Base-by-base conservation (phyloP, 805 yeast species). In the Candida piceae region DNA sequence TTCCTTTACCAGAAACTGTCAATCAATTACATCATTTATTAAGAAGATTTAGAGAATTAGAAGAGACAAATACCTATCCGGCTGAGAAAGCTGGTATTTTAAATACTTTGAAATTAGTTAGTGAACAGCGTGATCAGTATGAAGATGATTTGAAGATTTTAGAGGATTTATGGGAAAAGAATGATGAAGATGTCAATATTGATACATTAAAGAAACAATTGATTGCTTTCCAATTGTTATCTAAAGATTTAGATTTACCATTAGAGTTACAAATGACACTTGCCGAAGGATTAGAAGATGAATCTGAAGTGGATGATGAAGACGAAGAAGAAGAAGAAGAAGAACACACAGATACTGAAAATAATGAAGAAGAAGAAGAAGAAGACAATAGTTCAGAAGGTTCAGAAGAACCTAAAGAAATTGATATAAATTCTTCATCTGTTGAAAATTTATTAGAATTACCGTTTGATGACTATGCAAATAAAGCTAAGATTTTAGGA, bases 161-260 rank as follows among this genome's bases (percentile, higher is more conserved):
- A 11, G 63, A 66, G 31, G 33, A 41, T 12, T 29, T 41, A 10
- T 55, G 54, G 59, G 21, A 38, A 10, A 32, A 48, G 16, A 52
- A 57, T 37, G 49, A 41, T 15, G 52, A 57, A 34, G 41, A 52
- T 5, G 66, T 76, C 27, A 76, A 79, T 47, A 44, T 61, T 5
- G 67, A 60, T 3, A 49, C 78, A 12, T 59, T 84, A 34, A 61
- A 67, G 30, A 70, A 74, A 40, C 94, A 84, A 54, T 54, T 84
- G 16, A 58, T 75, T 13, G 81, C 80, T 0, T 67, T 83, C 35
- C 84, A 83, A 51, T 52, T 82, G 13, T 58, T 84, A 28, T 73
- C 86, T 2, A 75, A 69, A 46, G 86, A 83, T 55, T 46, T 80
- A 40, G 84, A 79, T 51, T 57, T 84, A 32, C 87, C 90, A 0